phyloP scores from a whole-genome alignment of 2,329 filamentous ascomycete species.

The Microdochium nivale region DNA sequence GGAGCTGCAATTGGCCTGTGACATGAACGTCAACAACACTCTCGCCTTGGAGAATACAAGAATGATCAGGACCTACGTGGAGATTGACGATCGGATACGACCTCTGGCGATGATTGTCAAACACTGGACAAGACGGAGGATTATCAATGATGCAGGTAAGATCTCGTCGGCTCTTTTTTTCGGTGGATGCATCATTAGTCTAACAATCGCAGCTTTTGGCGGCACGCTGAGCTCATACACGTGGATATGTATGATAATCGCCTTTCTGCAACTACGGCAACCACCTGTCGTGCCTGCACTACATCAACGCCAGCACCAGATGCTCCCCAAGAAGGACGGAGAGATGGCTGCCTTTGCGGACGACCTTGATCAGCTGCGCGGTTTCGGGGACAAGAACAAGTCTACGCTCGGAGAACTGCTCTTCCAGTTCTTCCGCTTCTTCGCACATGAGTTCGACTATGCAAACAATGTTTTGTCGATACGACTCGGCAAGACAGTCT shows the following conservation, averaged over 20 bases:
- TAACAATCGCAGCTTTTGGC: conserved; percentile 58
- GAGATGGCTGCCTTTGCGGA: conserved; percentile 75
- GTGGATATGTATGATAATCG: conserved; percentile 98
- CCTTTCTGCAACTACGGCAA: conserved; percentile 81
- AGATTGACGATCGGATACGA: conserved; percentile 83
- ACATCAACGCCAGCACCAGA: conserved; percentile 62
- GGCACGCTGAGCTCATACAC: conserved; percentile 96
- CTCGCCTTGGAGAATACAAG: conserved; percentile 90
- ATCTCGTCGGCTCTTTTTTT: conserved; percentile 4
- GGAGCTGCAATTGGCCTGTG: conserved; percentile 78
- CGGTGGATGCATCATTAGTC: neutral
- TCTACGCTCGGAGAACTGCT: conserved; percentile 78
- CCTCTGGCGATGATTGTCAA: conserved; percentile 96
- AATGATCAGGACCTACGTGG: conserved; percentile 96
- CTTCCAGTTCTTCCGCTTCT: conserved; percentile 92
- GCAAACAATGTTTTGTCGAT: conserved; percentile 79
- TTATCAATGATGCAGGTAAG: conserved; percentile 94
- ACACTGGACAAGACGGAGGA: conserved; percentile 87
- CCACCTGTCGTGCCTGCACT: conserved; percentile 79
- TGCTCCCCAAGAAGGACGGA: conserved; percentile 53
- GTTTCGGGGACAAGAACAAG: conserved; percentile 71
- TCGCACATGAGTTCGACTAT: conserved; percentile 89
- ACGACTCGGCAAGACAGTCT: conserved; percentile 67
- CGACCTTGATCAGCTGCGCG: conserved; percentile 64
- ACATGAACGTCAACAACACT: conserved; percentile 99